Evolutionary conservation across 2,329 filamentous ascomycete genomes (phyloP).

Genomic region (Exserohilum rostratum): DNA sequence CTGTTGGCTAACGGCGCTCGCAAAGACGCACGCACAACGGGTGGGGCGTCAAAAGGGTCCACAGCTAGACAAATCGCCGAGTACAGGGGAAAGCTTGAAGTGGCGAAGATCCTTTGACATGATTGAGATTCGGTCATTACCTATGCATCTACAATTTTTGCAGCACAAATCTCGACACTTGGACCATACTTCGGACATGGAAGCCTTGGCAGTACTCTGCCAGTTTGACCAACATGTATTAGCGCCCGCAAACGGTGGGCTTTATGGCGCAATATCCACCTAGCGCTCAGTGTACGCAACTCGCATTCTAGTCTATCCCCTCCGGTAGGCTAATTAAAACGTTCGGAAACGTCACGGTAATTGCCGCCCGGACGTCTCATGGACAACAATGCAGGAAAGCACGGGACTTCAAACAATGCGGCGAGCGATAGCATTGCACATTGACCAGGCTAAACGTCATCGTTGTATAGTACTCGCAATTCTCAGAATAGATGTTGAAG

Average conservation of each 20-base stretch:
- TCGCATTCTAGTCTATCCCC: neutral
- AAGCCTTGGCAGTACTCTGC: neutral
- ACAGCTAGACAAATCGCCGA: slow-evolving; percentile 23
- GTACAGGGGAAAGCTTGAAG: slow-evolving; percentile 4
- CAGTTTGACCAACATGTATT: neutral
- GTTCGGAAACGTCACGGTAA: no score
- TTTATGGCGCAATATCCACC: neutral
- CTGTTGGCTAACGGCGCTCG: slow-evolving; percentile 17
- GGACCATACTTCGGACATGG: neutral
- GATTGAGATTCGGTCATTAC: neutral
- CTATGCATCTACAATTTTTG: no score
- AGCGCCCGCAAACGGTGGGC: neutral
- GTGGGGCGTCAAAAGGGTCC: slow-evolving; percentile 10
- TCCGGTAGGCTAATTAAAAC: neutral
- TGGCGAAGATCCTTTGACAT: neutral
- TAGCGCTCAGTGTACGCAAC: neutral
- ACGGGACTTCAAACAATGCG: no score
- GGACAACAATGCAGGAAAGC: no score
- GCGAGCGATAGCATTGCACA: no score
- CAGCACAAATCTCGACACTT: neutral
- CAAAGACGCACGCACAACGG: slow-evolving; percentile 9
- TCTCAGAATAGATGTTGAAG: no score
- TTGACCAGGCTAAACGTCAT: no score
- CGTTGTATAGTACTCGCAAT: no score
- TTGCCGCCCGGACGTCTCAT: no score